Evolutionary conservation across 2,329 filamentous ascomycete species (phyloP).

Genomic region (Myriangium duriaei): DNA sequence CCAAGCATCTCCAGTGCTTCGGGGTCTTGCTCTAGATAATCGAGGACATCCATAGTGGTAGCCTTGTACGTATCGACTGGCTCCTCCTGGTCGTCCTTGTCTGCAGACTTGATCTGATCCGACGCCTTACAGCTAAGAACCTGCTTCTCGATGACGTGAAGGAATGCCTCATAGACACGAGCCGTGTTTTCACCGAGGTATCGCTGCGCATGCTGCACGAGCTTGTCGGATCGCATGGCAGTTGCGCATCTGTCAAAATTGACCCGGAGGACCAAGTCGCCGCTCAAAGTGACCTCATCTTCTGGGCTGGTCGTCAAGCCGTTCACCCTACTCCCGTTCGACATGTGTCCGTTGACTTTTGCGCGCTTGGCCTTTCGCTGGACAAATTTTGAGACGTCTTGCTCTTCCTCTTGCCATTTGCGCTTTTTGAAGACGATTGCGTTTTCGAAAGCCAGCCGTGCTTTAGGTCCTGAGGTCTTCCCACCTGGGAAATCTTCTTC

Average conservation of each 20-base stretch:
- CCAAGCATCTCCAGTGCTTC: constrained; percentile 11
- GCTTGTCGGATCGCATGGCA: constrained; percentile 64
- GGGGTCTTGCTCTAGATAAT: constrained; percentile 7
- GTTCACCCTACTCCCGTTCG: constrained; percentile 19
- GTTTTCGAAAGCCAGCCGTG: constrained; percentile 50
- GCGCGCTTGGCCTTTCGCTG: constrained; percentile 21
- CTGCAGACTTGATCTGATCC: constrained; percentile 21
- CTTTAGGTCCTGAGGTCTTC: constrained; percentile 49
- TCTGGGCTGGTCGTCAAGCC: constrained; percentile 13
- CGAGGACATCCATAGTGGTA: constrained; percentile 15
- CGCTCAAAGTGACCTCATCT: constrained; percentile 36
- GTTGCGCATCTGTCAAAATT: constrained; percentile 80
- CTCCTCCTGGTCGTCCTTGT: constrained; percentile 33
- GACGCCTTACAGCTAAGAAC: constrained; percentile 54
- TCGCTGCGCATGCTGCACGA: constrained; percentile 60
- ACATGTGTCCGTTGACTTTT: constrained; percentile 20
- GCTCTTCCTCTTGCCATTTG: constrained; percentile 34
- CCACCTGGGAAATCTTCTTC: constrained; percentile 41
- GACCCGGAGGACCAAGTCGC: constrained; percentile 60
- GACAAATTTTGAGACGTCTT: constrained; percentile 19
- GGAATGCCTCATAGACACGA: constrained; percentile 61
- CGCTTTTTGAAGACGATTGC: constrained; percentile 45
- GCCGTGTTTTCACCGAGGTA: constrained; percentile 62
- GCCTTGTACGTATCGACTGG: constrained; percentile 30
- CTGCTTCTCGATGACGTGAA: constrained; percentile 58